Evolutionary conservation across 768 basidiomycete genomes (phyloP).

Genomic region (Lentinula sp.): DNA sequence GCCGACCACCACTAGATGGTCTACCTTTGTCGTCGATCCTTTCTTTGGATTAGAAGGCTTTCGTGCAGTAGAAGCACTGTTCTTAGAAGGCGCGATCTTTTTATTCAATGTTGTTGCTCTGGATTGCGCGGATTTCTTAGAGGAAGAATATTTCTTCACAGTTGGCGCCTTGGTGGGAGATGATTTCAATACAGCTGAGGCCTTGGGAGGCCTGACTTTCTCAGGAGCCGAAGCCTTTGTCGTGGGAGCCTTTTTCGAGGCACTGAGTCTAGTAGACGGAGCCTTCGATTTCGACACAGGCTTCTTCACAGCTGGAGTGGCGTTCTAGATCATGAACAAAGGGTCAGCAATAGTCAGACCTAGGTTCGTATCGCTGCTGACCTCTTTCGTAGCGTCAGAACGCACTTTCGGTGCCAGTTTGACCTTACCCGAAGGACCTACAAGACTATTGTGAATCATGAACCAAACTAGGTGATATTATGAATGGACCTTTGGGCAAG

Average conservation of each 20-base stretch:
- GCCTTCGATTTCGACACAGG: constrained; percentile 13
- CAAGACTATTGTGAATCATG: constrained; percentile 9
- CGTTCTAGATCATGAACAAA: constrained; percentile 24
- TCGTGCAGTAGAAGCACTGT: constrained; percentile 15
- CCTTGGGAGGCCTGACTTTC: constrained; percentile 4
- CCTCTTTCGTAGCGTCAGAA: constrained; percentile 51
- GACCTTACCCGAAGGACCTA: constrained; percentile 30
- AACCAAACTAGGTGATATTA: background rate
- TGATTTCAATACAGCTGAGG: constrained; percentile 15
- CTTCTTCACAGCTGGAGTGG: constrained; percentile 40
- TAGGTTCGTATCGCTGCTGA: constrained; percentile 12
- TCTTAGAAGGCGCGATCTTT: constrained; percentile 34
- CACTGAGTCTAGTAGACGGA: background rate
- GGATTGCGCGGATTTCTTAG: constrained; percentile 9
- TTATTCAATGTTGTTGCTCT: constrained; percentile 24
- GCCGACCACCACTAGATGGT: background rate
- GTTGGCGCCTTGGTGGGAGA: constrained; percentile 8
- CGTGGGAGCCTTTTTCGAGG: constrained; percentile 3
- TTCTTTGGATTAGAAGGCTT: constrained; percentile 14
- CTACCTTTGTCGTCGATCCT: constrained; percentile 17
- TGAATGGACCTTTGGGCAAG: constrained; percentile 39
- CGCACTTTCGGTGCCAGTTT: constrained; percentile 67
- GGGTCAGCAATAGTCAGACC: background rate
- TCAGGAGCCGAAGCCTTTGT: constrained; percentile 14
- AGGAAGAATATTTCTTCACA: constrained; percentile 13